Base-by-base conservation (phyloP, 441 rosid species). In the Erodium texanum region DNA sequence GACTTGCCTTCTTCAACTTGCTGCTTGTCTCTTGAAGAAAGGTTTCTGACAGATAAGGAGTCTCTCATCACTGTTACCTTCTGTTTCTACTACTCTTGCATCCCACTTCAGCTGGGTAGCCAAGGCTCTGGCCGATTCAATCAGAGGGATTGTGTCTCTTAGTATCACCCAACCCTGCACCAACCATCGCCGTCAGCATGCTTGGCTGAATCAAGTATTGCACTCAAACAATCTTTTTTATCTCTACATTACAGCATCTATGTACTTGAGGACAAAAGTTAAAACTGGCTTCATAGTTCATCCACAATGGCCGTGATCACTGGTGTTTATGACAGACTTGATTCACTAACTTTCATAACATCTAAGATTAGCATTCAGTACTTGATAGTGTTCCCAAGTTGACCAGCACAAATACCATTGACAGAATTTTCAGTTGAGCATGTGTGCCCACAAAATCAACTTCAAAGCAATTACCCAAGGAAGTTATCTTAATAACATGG, bases 1-100 rank as follows among this genome's bases (percentile, higher is more conserved):
- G 20, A 22, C 20, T 52, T 50, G 20, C 3, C 19, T 6, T 7
- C 9, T 6, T 52, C 18, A 54, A 19, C 61, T 54, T 16, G 61
- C 61, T 16, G 61, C 61, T 77, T 82, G 93, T 77, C 77, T 80
- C 84, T 87, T 92, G 22, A 82, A 73, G 78, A 92, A 87, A 34
- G 99, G 96, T 77, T 95, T 95, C 83, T 95, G 99, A 74, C 98
- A 93, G 75, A 95, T 76, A 19, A 95, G 97, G 54, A 95, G 96
- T 80, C 78, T 90, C 81, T 90, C 98, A 3, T 92, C 96, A 18
- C 89, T 90, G 85, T 79, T 90, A 76, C 90, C 87, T 66, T 92
- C 99, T 1, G 84, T 77, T 74, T 92, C 99, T 65, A 85, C 70
- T 7, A 95, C 87, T 71, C 99, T 79, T 3, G 98, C 99, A 19